Evolutionary conservation across 306 rosid species (phyloP).

Genomic region (Quercus agrifolia): DNA sequence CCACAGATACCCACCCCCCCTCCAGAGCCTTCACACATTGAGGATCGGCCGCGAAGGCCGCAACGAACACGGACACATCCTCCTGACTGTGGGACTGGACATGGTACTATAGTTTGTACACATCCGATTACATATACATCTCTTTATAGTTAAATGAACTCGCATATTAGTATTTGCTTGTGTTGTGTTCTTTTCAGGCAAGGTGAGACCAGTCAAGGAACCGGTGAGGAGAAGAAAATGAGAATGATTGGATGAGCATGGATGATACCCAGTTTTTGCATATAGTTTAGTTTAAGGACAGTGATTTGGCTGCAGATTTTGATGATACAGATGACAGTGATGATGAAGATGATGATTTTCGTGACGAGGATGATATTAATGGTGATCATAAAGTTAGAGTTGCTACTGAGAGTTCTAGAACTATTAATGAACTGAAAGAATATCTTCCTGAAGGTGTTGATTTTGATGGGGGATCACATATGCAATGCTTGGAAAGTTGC

Average conservation of each 20-base stretch:
- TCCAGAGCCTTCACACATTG: no score
- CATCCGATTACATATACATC: no score
- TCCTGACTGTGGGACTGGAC: no score
- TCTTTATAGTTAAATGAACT: no score
- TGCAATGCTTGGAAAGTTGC: conserved; percentile 13
- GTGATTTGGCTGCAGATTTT: conserved; percentile 37
- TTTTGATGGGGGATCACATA: conserved; percentile 20
- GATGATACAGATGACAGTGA: conserved; percentile 53
- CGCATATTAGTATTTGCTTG: no score
- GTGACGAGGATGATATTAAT: conserved; percentile 28
- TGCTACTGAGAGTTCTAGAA: conserved; percentile 18
- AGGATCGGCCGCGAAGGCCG: no score
- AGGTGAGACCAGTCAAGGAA: no score
- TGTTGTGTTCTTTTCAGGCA: no score
- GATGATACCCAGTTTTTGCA: conserved; percentile 51
- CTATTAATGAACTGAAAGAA: conserved; percentile 18
- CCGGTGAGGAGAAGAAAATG: no score
- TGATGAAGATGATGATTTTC: conserved; percentile 38
- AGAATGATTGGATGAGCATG: conserved; percentile 87
- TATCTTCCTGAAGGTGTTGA: conserved; percentile 20
- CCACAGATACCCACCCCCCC: no score
- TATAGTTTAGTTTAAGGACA: conserved; percentile 33
- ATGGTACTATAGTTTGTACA: no score
- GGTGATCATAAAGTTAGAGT: conserved; percentile 31
- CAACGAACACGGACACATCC: no score